Evolutionary conservation across 1,284 basidiomycete genomes (phyloP).

Genomic region (Trichosporon coremiiforme): DNA sequence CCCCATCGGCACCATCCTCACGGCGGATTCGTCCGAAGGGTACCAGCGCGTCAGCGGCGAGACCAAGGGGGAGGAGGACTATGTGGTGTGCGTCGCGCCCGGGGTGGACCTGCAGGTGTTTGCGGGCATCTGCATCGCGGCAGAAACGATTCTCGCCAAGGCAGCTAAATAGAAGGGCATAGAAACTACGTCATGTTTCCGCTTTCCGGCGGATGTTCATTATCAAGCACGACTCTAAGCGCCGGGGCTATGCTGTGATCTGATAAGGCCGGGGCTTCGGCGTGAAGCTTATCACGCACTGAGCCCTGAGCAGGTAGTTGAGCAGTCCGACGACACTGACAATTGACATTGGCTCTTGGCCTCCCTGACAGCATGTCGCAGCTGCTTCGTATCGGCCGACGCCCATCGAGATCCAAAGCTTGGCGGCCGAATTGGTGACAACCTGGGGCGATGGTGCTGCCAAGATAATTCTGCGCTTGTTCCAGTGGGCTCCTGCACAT

Average conservation of each 20-base stretch:
- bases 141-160: background rate
- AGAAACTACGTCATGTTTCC: background rate
- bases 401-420: background rate
- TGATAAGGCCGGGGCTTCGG: slow-evolving; percentile 4
- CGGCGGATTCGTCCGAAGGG: background rate
- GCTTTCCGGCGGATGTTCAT: background rate
- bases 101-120: slow-evolving; percentile 16
- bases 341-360: background rate
- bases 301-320: background rate
- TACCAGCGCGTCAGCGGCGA: background rate
- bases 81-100: background rate
- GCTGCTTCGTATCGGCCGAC: background rate
- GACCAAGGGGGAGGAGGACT: background rate
- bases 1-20: slow-evolving; percentile 1
- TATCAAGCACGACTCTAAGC: background rate
- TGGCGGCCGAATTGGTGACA: slow-evolving; percentile 3
- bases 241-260: background rate
- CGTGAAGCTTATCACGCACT: background rate
- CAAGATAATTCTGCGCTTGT: slow-evolving; percentile 5
- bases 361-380: background rate
- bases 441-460: background rate
- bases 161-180: background rate
- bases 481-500: background rate
- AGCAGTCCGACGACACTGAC: background rate
- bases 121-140: slow-evolving; percentile 11